Conservation (phyloP, 2,329 filamentous ascomycete species). For the Penicillium sp. region DNA sequence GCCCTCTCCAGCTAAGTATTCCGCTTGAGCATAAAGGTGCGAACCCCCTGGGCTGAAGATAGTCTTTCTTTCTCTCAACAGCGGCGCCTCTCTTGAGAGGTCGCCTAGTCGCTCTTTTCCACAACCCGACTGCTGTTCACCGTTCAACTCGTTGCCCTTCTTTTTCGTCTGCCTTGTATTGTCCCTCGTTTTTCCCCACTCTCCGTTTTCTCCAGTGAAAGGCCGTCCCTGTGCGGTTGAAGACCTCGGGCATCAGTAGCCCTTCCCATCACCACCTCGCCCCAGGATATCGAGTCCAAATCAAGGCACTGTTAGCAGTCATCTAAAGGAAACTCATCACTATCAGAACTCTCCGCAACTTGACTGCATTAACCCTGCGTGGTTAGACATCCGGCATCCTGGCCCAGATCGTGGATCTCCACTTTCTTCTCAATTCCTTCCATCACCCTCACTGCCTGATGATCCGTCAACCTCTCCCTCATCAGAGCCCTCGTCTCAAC, state of each 20-base stretch:
- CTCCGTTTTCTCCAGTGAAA: not conserved
- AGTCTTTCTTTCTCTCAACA: not conserved
- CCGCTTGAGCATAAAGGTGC: not conserved
- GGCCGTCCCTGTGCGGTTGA: not conserved
- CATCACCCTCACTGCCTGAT: not conserved
- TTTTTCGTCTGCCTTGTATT: not conserved
- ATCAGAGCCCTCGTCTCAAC: not conserved
- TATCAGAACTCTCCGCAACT: not conserved
- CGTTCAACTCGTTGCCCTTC: not conserved
- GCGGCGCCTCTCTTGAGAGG: constrained; percentile 4
- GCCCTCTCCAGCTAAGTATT: not conserved
- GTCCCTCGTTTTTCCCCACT: not conserved
- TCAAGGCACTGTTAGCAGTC: not conserved
- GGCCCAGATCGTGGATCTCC: not conserved
- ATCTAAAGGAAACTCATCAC: not conserved
- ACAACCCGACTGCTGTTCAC: not conserved
- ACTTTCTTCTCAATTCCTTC: not conserved
- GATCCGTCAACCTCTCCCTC: not conserved
- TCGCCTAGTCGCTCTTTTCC: constrained; percentile 3
- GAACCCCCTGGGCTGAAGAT: not conserved
- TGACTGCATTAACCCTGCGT: constrained; percentile 1
- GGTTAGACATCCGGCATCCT: not conserved
- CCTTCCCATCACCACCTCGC: not conserved
- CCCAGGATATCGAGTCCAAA: not conserved
- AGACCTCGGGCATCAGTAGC: not conserved